phyloP scores from a whole-genome alignment of 2,329 filamentous ascomycete species.

The Hymenoscyphus occultus region DNA sequence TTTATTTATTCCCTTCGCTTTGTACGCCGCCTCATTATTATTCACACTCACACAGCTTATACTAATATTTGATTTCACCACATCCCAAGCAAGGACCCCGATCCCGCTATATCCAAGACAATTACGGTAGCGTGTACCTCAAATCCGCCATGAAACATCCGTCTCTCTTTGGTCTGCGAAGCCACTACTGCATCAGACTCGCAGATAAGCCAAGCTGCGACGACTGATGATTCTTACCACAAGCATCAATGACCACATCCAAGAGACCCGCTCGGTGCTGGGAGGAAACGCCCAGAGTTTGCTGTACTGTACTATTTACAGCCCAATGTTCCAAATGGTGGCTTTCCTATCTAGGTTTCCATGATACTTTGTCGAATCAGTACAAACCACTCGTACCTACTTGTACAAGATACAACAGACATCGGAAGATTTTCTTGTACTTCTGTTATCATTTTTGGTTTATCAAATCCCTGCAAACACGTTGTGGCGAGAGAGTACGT shows the following conservation, averaged over 20 bases:
- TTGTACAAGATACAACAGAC: background rate
- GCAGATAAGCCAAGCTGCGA: background rate
- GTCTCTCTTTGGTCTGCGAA: background rate
- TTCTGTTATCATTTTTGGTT: background rate
- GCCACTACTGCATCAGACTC: background rate
- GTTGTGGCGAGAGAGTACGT: background rate
- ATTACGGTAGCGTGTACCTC: background rate
- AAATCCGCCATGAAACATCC: background rate
- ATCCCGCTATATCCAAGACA: background rate
- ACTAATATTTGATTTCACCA: background rate
- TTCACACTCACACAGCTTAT: background rate
- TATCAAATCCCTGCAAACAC: constrained; percentile 1
- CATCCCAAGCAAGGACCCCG: background rate
- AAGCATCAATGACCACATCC: background rate
- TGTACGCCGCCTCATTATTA: constrained; percentile 2
- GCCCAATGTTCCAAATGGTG: background rate
- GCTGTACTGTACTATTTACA: background rate
- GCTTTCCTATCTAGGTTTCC: background rate
- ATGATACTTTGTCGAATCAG: background rate
- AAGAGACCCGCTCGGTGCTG: background rate
- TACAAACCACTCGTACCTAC: background rate
- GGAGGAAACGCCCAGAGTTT: background rate
- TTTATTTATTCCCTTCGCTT: background rate
- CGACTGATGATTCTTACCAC: background rate
- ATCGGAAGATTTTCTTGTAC: background rate